A percentile compares a stretch with the other conserved stretches of the same genome.
Conservation (phyloP, 225 moss, liverwort and hornwort genomes). For the Straminergon stramineum region DNA sequence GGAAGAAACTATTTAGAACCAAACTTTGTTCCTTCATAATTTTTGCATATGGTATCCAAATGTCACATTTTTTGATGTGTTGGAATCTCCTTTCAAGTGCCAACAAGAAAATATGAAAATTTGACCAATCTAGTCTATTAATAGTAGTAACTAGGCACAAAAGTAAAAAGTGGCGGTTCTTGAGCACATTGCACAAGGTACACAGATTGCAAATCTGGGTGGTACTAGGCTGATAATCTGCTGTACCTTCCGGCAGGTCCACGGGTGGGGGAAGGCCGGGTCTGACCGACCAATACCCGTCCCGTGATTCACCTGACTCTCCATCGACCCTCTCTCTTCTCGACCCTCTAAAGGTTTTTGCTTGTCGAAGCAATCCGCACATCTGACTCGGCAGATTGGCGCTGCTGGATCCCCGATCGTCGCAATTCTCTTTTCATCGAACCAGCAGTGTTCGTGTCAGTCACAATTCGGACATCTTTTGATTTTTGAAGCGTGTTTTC, state of each 20-base stretch:
- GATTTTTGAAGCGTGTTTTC: background rate
- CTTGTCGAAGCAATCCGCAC: background rate
- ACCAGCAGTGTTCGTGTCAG: background rate
- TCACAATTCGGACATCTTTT: background rate
- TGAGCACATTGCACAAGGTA: too few relatives aligned
- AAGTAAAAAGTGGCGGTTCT: too few relatives aligned
- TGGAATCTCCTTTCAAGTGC: too few relatives aligned
- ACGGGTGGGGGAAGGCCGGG: background rate
- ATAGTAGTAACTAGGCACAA: too few relatives aligned
- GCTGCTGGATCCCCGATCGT: background rate
- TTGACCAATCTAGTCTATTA: too few relatives aligned
- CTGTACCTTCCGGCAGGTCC: background rate
- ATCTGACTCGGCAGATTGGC: background rate
- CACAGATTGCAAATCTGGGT: too few relatives aligned
- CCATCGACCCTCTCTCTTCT: background rate
- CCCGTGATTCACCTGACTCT: background rate
- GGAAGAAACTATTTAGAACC: too few relatives aligned
- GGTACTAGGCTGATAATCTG: too few relatives aligned
- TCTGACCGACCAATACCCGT: background rate
- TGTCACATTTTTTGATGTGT: too few relatives aligned
- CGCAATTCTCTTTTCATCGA: background rate
- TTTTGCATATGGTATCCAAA: too few relatives aligned
- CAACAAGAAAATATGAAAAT: too few relatives aligned
- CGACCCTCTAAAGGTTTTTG: background rate
- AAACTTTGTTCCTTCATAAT: too few relatives aligned